Base-by-base conservation (phyloP, 83 land plant species). In the Thuja plicata region DNA sequence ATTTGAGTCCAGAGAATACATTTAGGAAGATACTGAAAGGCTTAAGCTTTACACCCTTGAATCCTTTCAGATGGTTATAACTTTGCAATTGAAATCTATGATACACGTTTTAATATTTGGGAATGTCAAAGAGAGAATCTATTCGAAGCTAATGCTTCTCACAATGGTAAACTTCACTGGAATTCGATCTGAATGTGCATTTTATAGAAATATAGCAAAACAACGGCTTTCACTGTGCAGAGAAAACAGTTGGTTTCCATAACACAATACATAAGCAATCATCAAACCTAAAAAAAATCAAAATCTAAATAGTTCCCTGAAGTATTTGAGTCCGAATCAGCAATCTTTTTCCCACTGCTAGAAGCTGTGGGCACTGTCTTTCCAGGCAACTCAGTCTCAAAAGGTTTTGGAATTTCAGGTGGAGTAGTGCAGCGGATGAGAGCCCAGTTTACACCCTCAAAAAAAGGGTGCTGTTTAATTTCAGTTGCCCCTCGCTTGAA, bases 401-500 rank as follows among this genome's bases (percentile, higher is more conserved):
- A 92, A 15, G 99, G 96, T 89, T 94, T 97, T 46, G 99, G 99
- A 34, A 98, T 91, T 87, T 97, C 97, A 12, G 99, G 99, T 0
- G 99, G 99, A 5, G 96, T 92, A 78, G 98, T 94, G 90, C 97
- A 98, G 38, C 99, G 93, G 82, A 98, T 98, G 43, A 98, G 93
- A 55, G 99, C 99, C 99, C 99, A 98, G 54, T 97, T 98, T 71
- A 98, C 96, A 52, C 99, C 99, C 88, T 97, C 99, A 85, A 98
- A 98, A 92, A 95, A 98, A 0, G 99, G 99, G 83, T 98, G 99
- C 89, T 97, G 98, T 90, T 98, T 98, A 88, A 98, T 97, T 89
- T 98, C 99, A 12, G 97, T 96, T 79, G 99, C 99, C 12, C 99
- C 99, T 81, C 99, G 93, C 92, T 98, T 98, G 89, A 91, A 94